Conservation (phyloP, 1,284 basidiomycete genomes). For the Fomitopsis schrenkii region DNA sequence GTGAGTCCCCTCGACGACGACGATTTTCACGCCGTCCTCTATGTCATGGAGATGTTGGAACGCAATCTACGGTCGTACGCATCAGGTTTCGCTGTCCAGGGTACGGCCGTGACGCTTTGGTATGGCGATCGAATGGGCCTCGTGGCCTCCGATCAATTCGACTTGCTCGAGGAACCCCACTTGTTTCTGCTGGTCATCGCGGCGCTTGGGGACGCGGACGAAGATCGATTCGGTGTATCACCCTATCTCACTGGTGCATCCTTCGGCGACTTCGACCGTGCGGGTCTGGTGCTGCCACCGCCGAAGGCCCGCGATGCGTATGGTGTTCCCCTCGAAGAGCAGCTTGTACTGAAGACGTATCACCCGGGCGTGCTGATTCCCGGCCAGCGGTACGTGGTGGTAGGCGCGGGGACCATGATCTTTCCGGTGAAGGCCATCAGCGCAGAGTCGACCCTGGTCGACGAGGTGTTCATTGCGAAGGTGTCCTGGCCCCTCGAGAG, state of each 20-base stretch:
- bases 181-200: conserved; percentile 16
- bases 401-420: conserved; percentile 8
- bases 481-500: conserved; percentile 4
- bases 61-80: conserved; percentile 1
- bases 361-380: background rate
- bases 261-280: background rate
- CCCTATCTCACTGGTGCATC: background rate
- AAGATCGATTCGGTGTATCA: conserved; percentile 13
- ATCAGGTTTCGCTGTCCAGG: background rate
- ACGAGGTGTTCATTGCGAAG: conserved; percentile 4
- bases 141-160: conserved; percentile 13
- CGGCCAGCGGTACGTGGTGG: background rate
- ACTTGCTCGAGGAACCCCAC: conserved; percentile 12
- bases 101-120: conserved; percentile 15
- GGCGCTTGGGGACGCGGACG: conserved; percentile 10
- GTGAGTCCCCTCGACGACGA: background rate
- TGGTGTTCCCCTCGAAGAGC: background rate
- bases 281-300: background rate
- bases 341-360: background rate
- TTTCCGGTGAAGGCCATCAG: conserved; percentile 1
- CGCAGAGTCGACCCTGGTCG: background rate
- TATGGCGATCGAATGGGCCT: conserved; percentile 22
- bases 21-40: background rate
- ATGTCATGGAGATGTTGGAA: conserved; percentile 2
- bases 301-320: background rate